Percentiles rank a stretch among this genome's conserved stretches.
These are phyloP conservation scores for Apophysomyces variabilis DNA, from an alignment of 371 early-diverging fungal genomes.

Conservation along the genomic window DNA sequence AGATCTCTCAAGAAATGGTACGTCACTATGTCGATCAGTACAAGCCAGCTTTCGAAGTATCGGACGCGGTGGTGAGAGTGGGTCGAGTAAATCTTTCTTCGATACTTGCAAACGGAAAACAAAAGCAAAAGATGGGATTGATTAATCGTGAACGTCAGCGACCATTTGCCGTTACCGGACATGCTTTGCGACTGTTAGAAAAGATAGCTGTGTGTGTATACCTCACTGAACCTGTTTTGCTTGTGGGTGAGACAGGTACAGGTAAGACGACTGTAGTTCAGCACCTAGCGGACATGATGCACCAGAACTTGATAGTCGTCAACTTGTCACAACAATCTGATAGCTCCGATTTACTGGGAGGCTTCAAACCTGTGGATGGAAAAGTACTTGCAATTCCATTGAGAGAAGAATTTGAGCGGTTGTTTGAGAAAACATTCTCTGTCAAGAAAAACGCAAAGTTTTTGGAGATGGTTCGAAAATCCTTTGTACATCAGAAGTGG, in stretches of 20 bases:
- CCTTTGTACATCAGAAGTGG: slow-evolving; percentile 81
- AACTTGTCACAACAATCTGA: slow-evolving; percentile 99
- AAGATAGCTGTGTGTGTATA: slow-evolving; percentile 82
- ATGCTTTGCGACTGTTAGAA: slow-evolving; percentile 82
- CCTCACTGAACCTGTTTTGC: slow-evolving; percentile 86
- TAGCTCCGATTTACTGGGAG: slow-evolving; percentile 96
- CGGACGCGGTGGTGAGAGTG: slow-evolving; percentile 55
- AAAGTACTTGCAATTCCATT: slow-evolving; percentile 79
- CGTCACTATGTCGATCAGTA: slow-evolving; percentile 76
- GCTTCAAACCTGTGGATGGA: slow-evolving; percentile 96
- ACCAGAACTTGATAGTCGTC: slow-evolving; percentile 85
- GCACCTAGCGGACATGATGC: slow-evolving; percentile 83
- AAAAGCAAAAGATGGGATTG: slow-evolving; percentile 34
- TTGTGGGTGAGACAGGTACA: slow-evolving; percentile 99
- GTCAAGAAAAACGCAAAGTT: slow-evolving; percentile 85
- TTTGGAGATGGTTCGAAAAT: slow-evolving; percentile 77
- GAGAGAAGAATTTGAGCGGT: slow-evolving; percentile 81
- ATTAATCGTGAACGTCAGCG: slow-evolving; percentile 47
- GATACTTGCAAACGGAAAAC: slow-evolving; percentile 36
- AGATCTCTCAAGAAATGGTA: slow-evolving; percentile 72
- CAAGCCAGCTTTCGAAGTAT: slow-evolving; percentile 63
- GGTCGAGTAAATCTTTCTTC: slow-evolving; percentile 73
- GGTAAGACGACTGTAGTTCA: slow-evolving; percentile 99
- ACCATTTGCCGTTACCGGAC: slow-evolving; percentile 83
- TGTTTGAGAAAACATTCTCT: slow-evolving; percentile 91